Base-by-base conservation (phyloP, 2,329 filamentous ascomycete genomes). In the Talaromyces rugulosus region DNA sequence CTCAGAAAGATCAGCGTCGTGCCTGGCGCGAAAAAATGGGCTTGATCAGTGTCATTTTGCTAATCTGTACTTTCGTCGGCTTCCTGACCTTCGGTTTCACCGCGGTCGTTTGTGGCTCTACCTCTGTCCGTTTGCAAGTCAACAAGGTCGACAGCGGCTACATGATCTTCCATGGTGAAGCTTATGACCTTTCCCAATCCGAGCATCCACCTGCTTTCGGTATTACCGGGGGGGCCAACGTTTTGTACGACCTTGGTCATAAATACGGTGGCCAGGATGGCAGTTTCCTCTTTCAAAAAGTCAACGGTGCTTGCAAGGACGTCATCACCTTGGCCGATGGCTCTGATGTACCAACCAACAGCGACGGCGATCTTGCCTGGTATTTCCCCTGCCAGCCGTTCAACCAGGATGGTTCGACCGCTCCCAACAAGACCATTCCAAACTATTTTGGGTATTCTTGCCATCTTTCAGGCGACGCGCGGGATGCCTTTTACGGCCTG, bases 1-100 rank as follows among this genome's bases (percentile, higher is more conserved):
- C 87, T 7, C 84, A 90, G 53, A 95, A 90, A 75, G 92, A 89
- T 16, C 92, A 98, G 75, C 89, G 92, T 72, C 86, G 92, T 70
- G 95, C 95, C 2, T 99, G 95, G 95, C 87, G 95, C 67, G 95
- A 99, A 75, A 99, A 99, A 83, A 96, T 99, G 82, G 95, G 95
- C 2, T 80, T 99, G 62, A 91, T 97, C 78, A 96, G 93, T 78
- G 87, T 99, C 72, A 99, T 99, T 73, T 73, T 96, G 34, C 73
- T 89, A 63, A 93, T 98, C 72, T 96, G 93, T 82, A 85, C 87
- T 9, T 87, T 93, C 71, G 94, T 99, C 55, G 95, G 95, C 72
- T 99, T 94, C 79, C 81, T 99, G 59, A 99, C 95, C 0, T 99
- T 99, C 71, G 95, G 95, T 52, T 99, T 99, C 77, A 98, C 91